Conservation (phyloP, 345 rosid species). For the Gossypium turneri region DNA sequence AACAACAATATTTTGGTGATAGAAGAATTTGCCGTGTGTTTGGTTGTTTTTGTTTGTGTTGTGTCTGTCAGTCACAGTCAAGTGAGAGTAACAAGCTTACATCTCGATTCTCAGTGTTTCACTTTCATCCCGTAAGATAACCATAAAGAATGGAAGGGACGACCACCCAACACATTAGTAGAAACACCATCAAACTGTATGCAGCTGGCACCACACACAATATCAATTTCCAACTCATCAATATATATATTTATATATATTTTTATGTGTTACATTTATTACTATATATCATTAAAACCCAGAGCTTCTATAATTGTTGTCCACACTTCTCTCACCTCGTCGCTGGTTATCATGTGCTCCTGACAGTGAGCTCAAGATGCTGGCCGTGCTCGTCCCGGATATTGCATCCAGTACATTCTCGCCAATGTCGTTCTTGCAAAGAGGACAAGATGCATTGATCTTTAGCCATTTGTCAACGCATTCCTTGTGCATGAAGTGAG, state of each 20-base stretch:
- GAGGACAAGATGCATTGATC: conserved; percentile 89
- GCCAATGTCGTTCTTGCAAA: conserved; percentile 87
- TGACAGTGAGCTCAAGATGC: conserved; percentile 33
- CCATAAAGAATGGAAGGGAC: conserved; percentile 18
- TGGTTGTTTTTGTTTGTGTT: no score
- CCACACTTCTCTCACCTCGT: conserved; percentile 36
- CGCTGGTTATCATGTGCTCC: conserved; percentile 33
- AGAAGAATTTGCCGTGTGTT: neutral
- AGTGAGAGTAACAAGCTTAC: neutral
- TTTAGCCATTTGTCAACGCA: conserved; percentile 97
- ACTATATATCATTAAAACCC: conserved; percentile 21
- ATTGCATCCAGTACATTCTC: conserved; percentile 41
- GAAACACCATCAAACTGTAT: conserved; percentile 20
- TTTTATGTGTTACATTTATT: neutral
- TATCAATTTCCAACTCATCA: conserved; percentile 11
- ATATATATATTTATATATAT: neutral
- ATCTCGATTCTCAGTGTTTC: neutral
- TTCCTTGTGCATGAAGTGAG: conserved; percentile 90
- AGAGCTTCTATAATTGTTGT: conserved; percentile 32
- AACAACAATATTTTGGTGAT: neutral
- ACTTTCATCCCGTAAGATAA: conserved; percentile 7
- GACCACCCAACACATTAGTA: conserved; percentile 18
- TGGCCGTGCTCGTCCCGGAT: conserved; percentile 30
- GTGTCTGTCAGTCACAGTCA: neutral
- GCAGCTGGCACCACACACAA: conserved; percentile 16